Evolutionary conservation across 768 basidiomycete species (phyloP), one percentile per base, ranked within the genome.

Genomic region (Trametopsis cervina): DNA sequence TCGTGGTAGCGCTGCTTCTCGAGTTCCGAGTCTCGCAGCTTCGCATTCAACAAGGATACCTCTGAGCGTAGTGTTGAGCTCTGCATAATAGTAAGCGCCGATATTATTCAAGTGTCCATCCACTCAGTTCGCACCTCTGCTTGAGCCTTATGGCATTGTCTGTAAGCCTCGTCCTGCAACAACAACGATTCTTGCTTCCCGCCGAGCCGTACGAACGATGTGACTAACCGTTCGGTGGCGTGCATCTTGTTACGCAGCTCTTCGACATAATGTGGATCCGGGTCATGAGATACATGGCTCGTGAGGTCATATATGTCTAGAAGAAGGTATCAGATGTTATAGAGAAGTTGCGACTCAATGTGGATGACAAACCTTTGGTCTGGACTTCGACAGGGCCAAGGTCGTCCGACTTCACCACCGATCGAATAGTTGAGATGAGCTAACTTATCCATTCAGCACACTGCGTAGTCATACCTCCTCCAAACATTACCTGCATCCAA

Each of bases 341-440:
- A 12, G n/a, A 46, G 37, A 11, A 50, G 22, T 33, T 21, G 33
- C 4, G 35, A 36, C 20, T 43, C 17, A 37, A 5, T n/a, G n/a
- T 42, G 11, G 51, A n/a, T n/a, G 25, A 26, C 50, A 22, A 23
- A 62, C 62, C 59, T 42, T 56, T 53, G 12, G 62, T 54, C 39
- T 56, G 46, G 18, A 56, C 45, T 27, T 58, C 52, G n/a, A 56
- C 27, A 10, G 55, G 35, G 38, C 59, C 56, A 10, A 64, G 50
- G 39, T 61, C 56, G 23, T 62, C 60, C n/a, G 56, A 52, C 26
- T 54, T 58, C 2, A 56, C 57, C 21, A 64, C 47, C n/a, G 60
- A 54, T 18, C 60, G 59, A 23, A 64, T 62, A 20, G 60, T 60
- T 15, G 51, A 53, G 24, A 64, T 49, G 9, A 62, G 46, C 62